Conservation (phyloP, 192 early-diverging fungal species). For the Entomortierella lignicola region DNA sequence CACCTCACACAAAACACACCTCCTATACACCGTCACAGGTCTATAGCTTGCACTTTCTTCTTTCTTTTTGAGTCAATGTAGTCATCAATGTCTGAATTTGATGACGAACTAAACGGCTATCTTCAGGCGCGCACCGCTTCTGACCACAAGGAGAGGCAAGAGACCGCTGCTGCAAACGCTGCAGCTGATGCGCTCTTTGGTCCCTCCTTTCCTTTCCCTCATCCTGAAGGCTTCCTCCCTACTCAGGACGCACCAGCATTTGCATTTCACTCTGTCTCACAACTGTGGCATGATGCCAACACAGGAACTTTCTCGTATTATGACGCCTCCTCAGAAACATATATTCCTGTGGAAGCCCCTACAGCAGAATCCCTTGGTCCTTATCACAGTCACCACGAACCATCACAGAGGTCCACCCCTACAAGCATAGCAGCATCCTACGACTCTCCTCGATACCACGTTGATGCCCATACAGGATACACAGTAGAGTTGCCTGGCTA, state of each 20-base stretch:
- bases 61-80: not conserved
- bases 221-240: constrained; percentile 28
- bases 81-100: constrained; percentile 40
- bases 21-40: not conserved
- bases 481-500: not conserved
- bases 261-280: constrained; percentile 48
- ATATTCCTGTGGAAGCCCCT: constrained; percentile 57
- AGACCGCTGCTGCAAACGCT: constrained; percentile 26
- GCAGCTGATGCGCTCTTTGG: constrained; percentile 33
- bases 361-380: not conserved
- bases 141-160: constrained; percentile 20
- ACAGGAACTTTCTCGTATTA: constrained; percentile 64
- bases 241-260: constrained; percentile 39
- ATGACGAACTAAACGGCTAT: constrained; percentile 46
- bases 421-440: not conserved
- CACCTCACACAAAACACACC: not conserved
- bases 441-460: constrained; percentile 5
- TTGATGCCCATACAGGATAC: constrained; percentile 35
- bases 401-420: not conserved
- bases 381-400: not conserved
- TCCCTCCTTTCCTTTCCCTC: constrained; percentile 14
- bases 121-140: constrained; percentile 31
- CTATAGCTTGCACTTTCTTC: not conserved
- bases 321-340: constrained; percentile 60
- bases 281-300: constrained; percentile 67